Evolutionary conservation across 768 basidiomycete species (phyloP).

Genomic region (Mycena sanguinolenta): DNA sequence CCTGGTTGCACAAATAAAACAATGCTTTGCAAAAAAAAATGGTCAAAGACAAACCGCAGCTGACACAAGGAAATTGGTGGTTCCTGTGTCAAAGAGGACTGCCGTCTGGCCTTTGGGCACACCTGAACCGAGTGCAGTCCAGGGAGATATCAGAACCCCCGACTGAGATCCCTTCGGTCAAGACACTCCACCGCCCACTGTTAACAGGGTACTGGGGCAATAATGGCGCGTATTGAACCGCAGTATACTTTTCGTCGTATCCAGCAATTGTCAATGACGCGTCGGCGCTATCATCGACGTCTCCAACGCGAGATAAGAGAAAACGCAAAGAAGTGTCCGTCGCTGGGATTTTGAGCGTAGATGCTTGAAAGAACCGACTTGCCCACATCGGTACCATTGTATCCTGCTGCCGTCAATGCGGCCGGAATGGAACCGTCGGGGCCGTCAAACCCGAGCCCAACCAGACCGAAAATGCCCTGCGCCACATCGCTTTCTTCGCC

Average conservation of each 20-base stretch:
- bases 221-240: slow-evolving; percentile 47
- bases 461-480: slow-evolving; percentile 47
- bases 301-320: slow-evolving; percentile 56
- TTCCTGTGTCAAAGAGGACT: slow-evolving; percentile 56
- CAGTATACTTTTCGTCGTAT: slow-evolving; percentile 51
- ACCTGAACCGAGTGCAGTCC: slow-evolving; percentile 47
- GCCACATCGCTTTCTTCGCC: slow-evolving; percentile 21
- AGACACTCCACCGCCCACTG: slow-evolving; percentile 56
- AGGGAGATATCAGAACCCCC: slow-evolving; percentile 42
- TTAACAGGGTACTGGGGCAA: slow-evolving; percentile 51
- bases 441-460: slow-evolving; percentile 52
- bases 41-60: slow-evolving; percentile 31
- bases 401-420: slow-evolving; percentile 12
- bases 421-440: slow-evolving; percentile 35
- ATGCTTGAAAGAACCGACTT: slow-evolving; percentile 55
- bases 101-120: slow-evolving; percentile 48
- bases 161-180: slow-evolving; percentile 54
- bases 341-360: slow-evolving; percentile 49
- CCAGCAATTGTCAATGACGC: slow-evolving; percentile 59
- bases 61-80: slow-evolving; percentile 54
- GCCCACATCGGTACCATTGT: slow-evolving; percentile 33
- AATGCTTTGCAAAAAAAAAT: not conserved
- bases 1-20: not conserved
- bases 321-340: slow-evolving; percentile 57
- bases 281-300: slow-evolving; percentile 55